phyloP scores from a whole-genome alignment of 495 filamentous ascomycete genomes.

The Xylaria grammica region DNA sequence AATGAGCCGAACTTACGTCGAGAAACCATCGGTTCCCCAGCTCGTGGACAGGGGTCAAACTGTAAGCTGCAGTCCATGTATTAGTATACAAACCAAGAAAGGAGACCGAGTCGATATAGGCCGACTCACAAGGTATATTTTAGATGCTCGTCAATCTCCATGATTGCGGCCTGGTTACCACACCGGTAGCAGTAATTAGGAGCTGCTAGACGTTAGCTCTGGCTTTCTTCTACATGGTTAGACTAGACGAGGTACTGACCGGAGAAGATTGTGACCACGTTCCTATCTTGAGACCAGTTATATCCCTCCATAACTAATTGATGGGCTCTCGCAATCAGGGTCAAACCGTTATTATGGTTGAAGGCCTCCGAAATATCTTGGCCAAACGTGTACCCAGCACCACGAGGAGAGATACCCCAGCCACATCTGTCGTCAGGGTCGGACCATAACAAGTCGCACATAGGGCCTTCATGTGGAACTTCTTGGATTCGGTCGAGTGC shows the following conservation, averaged over 20 bases:
- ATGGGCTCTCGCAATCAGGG: conserved; percentile 90
- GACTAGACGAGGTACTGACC: conserved; percentile 57
- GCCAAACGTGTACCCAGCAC: conserved; percentile 97
- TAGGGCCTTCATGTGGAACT: conserved; percentile 96
- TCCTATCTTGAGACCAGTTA: conserved; percentile 96
- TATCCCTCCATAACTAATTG: conserved; percentile 98
- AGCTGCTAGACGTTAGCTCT: conserved; percentile 54
- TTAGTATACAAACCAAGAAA: conserved; percentile 21
- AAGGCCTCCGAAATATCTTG: conserved; percentile 99
- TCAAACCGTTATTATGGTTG: conserved; percentile 99
- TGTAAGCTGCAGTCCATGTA: conserved; percentile 72
- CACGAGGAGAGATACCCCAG: conserved; percentile 96
- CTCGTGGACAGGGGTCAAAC: conserved; percentile 97
- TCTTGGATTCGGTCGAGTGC: conserved; percentile 96
- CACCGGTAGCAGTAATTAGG: conserved; percentile 98
- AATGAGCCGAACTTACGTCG: conserved; percentile 62
- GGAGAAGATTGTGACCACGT: conserved; percentile 98
- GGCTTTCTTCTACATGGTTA: neutral
- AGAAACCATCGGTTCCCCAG: conserved; percentile 98
- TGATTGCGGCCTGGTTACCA: conserved; percentile 98
- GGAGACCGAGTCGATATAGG: neutral
- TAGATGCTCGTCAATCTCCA: conserved; percentile 99
- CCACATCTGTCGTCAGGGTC: conserved; percentile 98
- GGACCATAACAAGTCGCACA: conserved; percentile 98
- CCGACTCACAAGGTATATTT: conserved; percentile 96